Evolutionary conservation across 345 rosid genomes (phyloP), one percentile per base, ranked within the genome.

Genomic region (Streptanthus diversifolius): DNA sequence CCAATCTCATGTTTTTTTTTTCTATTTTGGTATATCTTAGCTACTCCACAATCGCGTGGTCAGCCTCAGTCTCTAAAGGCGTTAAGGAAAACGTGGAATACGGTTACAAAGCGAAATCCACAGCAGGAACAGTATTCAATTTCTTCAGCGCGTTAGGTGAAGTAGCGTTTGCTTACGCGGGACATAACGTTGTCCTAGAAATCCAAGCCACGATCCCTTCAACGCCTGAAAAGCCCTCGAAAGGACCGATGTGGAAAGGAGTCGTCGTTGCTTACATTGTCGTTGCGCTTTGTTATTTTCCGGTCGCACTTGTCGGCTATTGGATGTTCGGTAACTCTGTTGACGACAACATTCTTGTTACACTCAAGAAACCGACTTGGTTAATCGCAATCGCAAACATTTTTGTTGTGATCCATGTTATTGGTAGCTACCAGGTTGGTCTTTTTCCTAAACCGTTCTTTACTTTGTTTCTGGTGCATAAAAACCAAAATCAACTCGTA

Each of bases 141-240:
- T 90, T 90, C 84, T 85, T 90, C 36, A 74, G 77, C 19, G 92
- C 84, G 2, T 65, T 90, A 62, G 96, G 96, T 0, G 82, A 82
- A 1, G 88, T 90, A 25, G 92, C 92, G 47, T 90, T 86, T 66
- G 92, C 96, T 36, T 87, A 90, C 45, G 92, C 96, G 0, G 96
- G 96, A 4, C 96, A 90, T 73, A 87, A 87, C 54, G 92, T 90
- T 37, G 96, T 84, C 25, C 29, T 90, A 74, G 92, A 90, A 71
- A 90, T 90, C 77, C 92, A 90, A 83, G 92, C 92, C 57, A 90
- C 92, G 1, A 90, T 90, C 59, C 96, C 90, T 0, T 90, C 96
- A 21, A 83, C 92, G 10, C 90, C 89, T 0, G 89, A 84, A 74
- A 86, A 83, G 77, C 92, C 96, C 8, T 90, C 96, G 8, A 89